phyloP scores from a whole-genome alignment of 352 stramenopile genomes.

The Phytopythium chamaehyphon region DNA sequence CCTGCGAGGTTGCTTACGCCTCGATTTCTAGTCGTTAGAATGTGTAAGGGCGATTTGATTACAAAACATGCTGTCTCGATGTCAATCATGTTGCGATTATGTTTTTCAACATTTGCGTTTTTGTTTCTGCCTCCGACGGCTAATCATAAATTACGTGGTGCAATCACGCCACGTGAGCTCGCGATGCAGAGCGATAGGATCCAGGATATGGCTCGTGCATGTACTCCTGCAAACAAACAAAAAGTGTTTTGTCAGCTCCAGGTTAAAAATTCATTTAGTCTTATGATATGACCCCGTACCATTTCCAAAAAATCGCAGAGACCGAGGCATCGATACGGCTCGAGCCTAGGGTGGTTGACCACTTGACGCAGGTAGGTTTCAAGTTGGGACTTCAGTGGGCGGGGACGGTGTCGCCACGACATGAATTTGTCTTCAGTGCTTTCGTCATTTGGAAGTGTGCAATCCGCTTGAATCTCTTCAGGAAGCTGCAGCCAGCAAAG shows the following conservation, averaged over 20 bases:
- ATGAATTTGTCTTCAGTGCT: slow-evolving; percentile 27
- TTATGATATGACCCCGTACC: slow-evolving; percentile 14
- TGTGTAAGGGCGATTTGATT: neutral
- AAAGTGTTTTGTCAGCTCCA: neutral
- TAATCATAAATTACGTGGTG: slow-evolving; percentile 5
- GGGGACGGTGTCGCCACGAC: slow-evolving; percentile 55
- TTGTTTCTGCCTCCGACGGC: too few species aligned
- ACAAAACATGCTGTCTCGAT: neutral
- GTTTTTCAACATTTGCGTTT: too few species aligned
- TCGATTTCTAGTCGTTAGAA: slow-evolving; percentile 38
- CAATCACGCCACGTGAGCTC: neutral
- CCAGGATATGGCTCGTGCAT: slow-evolving; percentile 38
- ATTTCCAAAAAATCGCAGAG: slow-evolving; percentile 78
- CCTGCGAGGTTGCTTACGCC: slow-evolving; percentile 77
- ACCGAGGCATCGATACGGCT: slow-evolving; percentile 47
- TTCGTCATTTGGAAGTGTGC: slow-evolving; percentile 44
- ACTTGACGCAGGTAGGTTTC: slow-evolving; percentile 59
- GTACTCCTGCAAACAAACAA: slow-evolving; percentile 42
- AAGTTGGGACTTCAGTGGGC: slow-evolving; percentile 62
- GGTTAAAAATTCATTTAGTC: neutral
- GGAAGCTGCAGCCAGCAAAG: slow-evolving; percentile 22
- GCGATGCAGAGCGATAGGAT: slow-evolving; percentile 43
- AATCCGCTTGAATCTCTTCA: slow-evolving; percentile 35
- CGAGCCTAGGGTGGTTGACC: slow-evolving; percentile 40
- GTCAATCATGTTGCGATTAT: too few species aligned